A percentile compares a stretch with the other conserved stretches of the same genome.
These are phyloP conservation scores for Trametes cubensis DNA, from an alignment of 768 basidiomycete species.

Conservation along the genomic window DNA sequence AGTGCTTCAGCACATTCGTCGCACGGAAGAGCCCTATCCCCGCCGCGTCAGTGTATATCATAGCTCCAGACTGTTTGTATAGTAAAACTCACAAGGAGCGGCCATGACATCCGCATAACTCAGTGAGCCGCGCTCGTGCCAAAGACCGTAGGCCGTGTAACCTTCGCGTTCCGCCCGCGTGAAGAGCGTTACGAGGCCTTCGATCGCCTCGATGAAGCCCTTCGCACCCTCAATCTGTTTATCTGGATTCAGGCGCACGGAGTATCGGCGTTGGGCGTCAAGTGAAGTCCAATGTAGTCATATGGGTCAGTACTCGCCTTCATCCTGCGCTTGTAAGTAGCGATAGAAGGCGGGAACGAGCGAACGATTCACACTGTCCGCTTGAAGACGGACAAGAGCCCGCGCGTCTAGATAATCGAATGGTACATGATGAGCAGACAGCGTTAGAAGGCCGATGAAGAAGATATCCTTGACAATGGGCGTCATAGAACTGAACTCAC, in stretches of 20 bases:
- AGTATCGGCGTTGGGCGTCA: background rate
- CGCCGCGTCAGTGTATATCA: background rate
- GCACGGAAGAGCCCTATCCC: conserved; percentile 70
- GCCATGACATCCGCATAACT: conserved; percentile 70
- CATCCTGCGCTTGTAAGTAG: conserved; percentile 70
- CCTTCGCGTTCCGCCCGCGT: conserved; percentile 50
- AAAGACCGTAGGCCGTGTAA: conserved; percentile 54
- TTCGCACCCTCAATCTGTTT: conserved; percentile 54
- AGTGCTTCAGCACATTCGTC: conserved; percentile 62
- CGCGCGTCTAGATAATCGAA: conserved; percentile 55
- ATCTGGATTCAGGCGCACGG: conserved; percentile 12
- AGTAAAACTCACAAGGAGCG: conserved; percentile 59
- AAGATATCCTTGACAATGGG: too few species aligned
- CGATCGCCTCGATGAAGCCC: conserved; percentile 57
- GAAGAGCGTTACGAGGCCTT: conserved; percentile 53
- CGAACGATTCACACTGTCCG: conserved; percentile 65
- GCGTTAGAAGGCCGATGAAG: background rate
- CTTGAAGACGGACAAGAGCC: conserved; percentile 66
- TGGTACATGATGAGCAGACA: background rate
- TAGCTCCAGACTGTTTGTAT: conserved; percentile 6
- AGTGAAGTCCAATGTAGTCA: background rate
- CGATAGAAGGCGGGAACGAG: conserved; percentile 76
- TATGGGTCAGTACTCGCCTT: conserved; percentile 18
- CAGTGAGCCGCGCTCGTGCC: conserved; percentile 54
- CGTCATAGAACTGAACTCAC: conserved; percentile 48